Evolutionary conservation across 1,284 basidiomycete species (phyloP).

Genomic region (Wolfiporia cocos): DNA sequence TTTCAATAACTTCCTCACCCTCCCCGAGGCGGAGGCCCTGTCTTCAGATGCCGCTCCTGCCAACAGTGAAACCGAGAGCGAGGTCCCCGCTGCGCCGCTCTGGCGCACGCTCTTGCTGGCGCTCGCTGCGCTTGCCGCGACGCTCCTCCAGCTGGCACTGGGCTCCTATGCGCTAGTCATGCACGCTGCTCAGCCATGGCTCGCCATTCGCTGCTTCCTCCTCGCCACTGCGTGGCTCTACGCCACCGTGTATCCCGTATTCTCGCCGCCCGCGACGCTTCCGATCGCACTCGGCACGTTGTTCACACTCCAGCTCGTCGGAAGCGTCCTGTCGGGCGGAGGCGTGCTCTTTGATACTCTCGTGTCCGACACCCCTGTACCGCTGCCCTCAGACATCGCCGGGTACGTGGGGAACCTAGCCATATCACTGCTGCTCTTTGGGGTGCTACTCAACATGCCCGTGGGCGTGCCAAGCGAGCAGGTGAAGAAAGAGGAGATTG

Average conservation of each 20-base stretch:
- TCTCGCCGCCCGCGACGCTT: constrained; percentile 36
- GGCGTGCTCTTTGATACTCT: constrained; percentile 41
- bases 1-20: constrained; percentile 45
- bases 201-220: constrained; percentile 31
- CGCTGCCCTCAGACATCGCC: constrained; percentile 24
- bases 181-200: constrained; percentile 21
- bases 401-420: constrained; percentile 37
- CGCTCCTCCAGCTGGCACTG: constrained; percentile 43
- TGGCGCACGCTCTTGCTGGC: constrained; percentile 54
- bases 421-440: constrained; percentile 33
- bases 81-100: constrained; percentile 33
- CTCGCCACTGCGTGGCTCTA: constrained; percentile 53
- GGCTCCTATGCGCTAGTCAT: constrained; percentile 38
- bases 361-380: constrained; percentile 32
- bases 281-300: constrained; percentile 50
- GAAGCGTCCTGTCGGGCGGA: constrained; percentile 38
- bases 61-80: too few species aligned
- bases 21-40: constrained; percentile 55
- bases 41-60: constrained; percentile 21
- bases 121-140: constrained; percentile 40
- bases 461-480: constrained; percentile 44
- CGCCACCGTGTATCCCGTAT: constrained; percentile 36
- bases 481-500: constrained; percentile 45
- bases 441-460: constrained; percentile 49
- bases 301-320: constrained; percentile 37